Base-by-base conservation (phyloP, 2,329 filamentous ascomycete genomes). In the Colletotrichum eremochloae region DNA sequence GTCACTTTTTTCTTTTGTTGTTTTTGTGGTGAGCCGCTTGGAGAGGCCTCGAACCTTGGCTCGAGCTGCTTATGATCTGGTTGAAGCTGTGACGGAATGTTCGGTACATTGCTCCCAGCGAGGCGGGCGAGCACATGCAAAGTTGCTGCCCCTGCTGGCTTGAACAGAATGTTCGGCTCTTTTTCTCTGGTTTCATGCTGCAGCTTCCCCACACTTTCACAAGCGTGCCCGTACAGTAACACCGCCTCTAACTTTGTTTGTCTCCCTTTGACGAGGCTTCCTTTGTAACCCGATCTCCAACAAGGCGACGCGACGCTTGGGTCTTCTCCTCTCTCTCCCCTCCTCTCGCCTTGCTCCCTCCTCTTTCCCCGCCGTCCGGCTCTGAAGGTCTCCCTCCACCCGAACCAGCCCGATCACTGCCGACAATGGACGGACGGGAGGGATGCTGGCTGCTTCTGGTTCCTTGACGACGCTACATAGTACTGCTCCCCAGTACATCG, bases 381-480 rank as follows among this genome's bases (percentile, higher is more conserved):
- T 72, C 52, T 73, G 40, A 42, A 65, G 68, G 67, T 72, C 67
- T 80, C 79, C 78, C 61, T 80, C 77, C 77, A 77, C 74, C 80
- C 81, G 80, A 82, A 78, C 75, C 67, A 79, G 76, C 76, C 79
- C 80, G 79, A 77, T 77, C 75, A 76, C 73, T 80, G 78, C 80
- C 80, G 80, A 81, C 61, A 38, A 60, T 33, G 64, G 57, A 62
- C 66, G 70, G 44, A 48, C 44, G 44, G 44, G 20, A 46, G 44
- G 64, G 20, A 52, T 52, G 44, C 56, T 63, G 24, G 68, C 56
- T 68, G 57, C 40, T 71, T 60, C 61, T 63, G 36, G 61, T 57
- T 63, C 64, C 55, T 31, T 24, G 57, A 65, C 46, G 36, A 29
- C 24, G 11, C 18, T 50, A 24, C 24, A 24, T 24, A 24, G 24